phyloP scores from a whole-genome alignment of 805 yeast genomes.

The Ogataea pilisensis region DNA sequence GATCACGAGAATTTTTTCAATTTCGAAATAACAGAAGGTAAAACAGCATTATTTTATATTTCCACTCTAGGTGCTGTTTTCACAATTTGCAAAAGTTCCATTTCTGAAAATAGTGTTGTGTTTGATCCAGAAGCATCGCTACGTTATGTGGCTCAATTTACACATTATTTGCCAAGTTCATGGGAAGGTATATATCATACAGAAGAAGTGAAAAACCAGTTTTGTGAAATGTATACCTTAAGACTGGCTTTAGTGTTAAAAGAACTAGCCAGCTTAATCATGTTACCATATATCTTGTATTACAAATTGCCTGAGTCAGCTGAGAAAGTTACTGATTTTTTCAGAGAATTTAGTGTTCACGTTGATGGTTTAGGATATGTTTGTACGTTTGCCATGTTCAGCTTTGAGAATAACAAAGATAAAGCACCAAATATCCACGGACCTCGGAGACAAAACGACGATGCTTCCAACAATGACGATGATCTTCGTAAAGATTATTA shows the following conservation, averaged over 20 bases:
- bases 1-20: conserved; percentile 91
- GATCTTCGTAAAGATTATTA: conserved; percentile 37
- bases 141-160: conserved; percentile 72
- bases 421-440: too few species aligned
- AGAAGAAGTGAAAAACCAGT: conserved; percentile 77
- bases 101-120: conserved; percentile 57
- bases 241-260: conserved; percentile 65
- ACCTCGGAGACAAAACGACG: conserved; percentile 18
- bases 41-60: conserved; percentile 81
- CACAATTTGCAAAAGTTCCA: conserved; percentile 73
- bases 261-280: conserved; percentile 75
- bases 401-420: conserved; percentile 57
- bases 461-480: conserved; percentile 23
- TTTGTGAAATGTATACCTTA: conserved; percentile 72
- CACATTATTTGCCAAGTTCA: conserved; percentile 82
- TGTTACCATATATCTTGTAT: conserved; percentile 91
- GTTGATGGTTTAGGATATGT: conserved; percentile 95
- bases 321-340: conserved; percentile 81
- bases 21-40: conserved; percentile 79
- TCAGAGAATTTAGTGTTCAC: conserved; percentile 83
- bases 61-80: conserved; percentile 85
- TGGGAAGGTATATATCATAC: conserved; percentile 90
- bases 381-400: conserved; percentile 91
- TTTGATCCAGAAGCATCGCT: conserved; percentile 92
- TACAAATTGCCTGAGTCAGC: conserved; percentile 69